Conservation (phyloP, 768 basidiomycete species). For the Trametes cingulata region DNA sequence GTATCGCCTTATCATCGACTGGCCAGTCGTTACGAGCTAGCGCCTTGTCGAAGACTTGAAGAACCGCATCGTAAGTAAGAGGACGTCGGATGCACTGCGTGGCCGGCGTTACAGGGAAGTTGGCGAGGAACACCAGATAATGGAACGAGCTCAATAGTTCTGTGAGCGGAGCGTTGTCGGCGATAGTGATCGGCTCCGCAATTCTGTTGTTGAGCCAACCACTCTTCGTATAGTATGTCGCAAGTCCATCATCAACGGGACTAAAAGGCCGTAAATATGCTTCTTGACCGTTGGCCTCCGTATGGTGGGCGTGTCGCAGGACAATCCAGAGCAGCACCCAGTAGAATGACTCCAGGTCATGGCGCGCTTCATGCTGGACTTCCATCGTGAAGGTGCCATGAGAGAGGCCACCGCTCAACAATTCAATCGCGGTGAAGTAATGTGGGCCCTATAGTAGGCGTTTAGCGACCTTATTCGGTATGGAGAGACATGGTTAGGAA, state of each 20-base stretch:
- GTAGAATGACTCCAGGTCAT: conserved; percentile 21
- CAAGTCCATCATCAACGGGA: no score
- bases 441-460: background rate
- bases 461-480: background rate
- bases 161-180: no score
- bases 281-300: no score
- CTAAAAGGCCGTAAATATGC: no score
- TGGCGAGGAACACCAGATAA: no score
- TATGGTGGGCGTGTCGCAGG: no score
- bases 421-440: conserved; percentile 1
- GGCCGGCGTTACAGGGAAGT: no score
- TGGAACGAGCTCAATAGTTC: no score
- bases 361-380: background rate
- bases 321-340: conserved; percentile 15
- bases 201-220: no score
- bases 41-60: background rate
- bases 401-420: background rate
- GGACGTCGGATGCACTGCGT: no score
- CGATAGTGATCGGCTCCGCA: no score
- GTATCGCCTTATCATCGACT: background rate
- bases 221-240: no score
- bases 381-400: background rate
- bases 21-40: conserved; percentile 1
- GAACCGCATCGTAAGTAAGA: background rate
- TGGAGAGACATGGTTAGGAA: background rate